Percentiles rank a stretch among this genome's conserved stretches.
Evolutionary conservation across 2,329 filamentous ascomycete genomes (phyloP).

Genomic region (Aspergillus cejpii): DNA sequence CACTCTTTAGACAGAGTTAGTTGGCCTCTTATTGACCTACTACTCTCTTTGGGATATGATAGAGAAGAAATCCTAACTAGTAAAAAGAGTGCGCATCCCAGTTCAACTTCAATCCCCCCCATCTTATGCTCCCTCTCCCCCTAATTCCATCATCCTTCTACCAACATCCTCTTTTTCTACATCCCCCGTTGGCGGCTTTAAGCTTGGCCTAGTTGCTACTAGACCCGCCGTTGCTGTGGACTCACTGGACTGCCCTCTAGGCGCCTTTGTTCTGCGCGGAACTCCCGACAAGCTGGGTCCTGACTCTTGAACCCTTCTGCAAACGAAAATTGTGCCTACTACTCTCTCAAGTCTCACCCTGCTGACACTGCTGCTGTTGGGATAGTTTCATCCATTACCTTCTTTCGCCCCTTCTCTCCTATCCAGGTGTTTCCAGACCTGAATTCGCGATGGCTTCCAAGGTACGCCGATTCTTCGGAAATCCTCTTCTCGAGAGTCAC

Average conservation of each 20-base stretch:
- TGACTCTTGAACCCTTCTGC: slow-evolving; percentile 22
- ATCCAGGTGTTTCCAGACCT: slow-evolving; percentile 8
- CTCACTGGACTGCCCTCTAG: slow-evolving; percentile 22
- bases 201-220: slow-evolving; percentile 24
- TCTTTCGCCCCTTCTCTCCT: slow-evolving; percentile 9
- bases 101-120: too few relatives aligned
- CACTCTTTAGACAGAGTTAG: too few relatives aligned
- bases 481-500: background rate
- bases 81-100: too few relatives aligned
- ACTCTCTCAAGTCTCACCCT: slow-evolving; percentile 19
- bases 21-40: too few relatives aligned
- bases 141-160: slow-evolving; percentile 11
- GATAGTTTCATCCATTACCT: slow-evolving; percentile 21
- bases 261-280: slow-evolving; percentile 21
- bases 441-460: slow-evolving; percentile 26
- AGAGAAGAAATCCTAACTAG: too few relatives aligned
- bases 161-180: slow-evolving; percentile 17
- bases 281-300: slow-evolving; percentile 25
- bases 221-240: slow-evolving; percentile 26
- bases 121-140: background rate
- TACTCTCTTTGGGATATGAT: too few relatives aligned
- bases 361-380: slow-evolving; percentile 17
- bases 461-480: slow-evolving; percentile 15
- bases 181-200: slow-evolving; percentile 20
- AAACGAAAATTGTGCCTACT: slow-evolving; percentile 24